Evolutionary conservation across 768 basidiomycete genomes (phyloP), one percentile per base, ranked within the genome.

Genomic region (Lepiota venenata): DNA sequence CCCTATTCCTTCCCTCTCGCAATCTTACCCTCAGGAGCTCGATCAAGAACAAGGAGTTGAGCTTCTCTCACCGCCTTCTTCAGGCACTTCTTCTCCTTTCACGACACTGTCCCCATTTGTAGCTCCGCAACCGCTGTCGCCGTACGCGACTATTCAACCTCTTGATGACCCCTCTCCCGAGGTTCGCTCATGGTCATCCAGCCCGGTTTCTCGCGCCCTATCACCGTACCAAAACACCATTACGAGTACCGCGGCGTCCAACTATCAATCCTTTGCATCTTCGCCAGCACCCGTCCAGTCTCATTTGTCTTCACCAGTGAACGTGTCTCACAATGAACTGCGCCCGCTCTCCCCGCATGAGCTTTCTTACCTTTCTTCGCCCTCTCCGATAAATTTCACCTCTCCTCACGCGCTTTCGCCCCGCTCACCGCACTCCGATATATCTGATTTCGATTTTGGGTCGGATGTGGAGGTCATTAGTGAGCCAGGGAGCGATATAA

Each of bases 31-130:
- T 2, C 69, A 71, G 56, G 74, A 74, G 38, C 61, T 77, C 54
- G 74, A 75, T 49, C 66, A 70, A 27, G 76, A 78, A 58, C 71
- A 69, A 40, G 74, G 71, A 22, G 61, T 77, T 21, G 74, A 75
- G 52, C 66, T 78, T 21, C 66, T 77, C 45, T 77, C 74, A 14
- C 73, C 75, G 6, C 73, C 76, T 41, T 52, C 56, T 40, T 47
- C 54, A 38, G 53, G 48, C 14, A 45, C 54, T 1, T 47, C 48
- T 7, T 55, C 53, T 49, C 58, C 58, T 21, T 58, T 55, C 40
- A 25, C 53, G 10, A 58, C 50, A 44, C 52, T 55, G 35, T 58
- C 58, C 20, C 58, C 58, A 20, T 25, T 47, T 21, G 50, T 55
- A 14, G 51, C 45, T 39, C 45, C 50, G 18, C 56, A 53, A 36